phyloP scores from a whole-genome alignment of 2,329 filamentous ascomycete species.

The Ophiocordyceps camponoti-rufipedis region DNA sequence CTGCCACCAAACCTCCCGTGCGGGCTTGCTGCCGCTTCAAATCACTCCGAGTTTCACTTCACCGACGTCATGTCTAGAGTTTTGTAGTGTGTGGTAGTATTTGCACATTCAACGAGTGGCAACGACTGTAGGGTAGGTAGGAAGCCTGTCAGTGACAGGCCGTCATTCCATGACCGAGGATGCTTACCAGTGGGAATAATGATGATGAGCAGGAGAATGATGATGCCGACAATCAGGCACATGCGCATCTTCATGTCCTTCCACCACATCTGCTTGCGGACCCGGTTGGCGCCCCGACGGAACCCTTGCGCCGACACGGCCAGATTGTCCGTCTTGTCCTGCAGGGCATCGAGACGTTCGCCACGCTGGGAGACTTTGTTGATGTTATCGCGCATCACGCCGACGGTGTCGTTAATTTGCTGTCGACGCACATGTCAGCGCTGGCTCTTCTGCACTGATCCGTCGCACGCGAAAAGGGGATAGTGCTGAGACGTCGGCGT shows the following conservation, averaged over 20 bases:
- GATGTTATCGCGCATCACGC: slow-evolving; percentile 94
- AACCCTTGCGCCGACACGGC: slow-evolving; percentile 88
- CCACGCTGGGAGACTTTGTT: slow-evolving; percentile 91
- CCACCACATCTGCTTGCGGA: slow-evolving; percentile 99
- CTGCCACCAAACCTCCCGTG: slow-evolving; percentile 15
- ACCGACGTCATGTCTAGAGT: slow-evolving; percentile 1
- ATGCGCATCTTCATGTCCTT: slow-evolving; percentile 99
- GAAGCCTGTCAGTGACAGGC: background rate
- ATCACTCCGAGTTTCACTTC: background rate
- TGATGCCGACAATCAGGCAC: slow-evolving; percentile 80
- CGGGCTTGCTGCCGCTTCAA: slow-evolving; percentile 1
- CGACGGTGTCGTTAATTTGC: slow-evolving; percentile 96
- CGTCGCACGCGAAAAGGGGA: background rate
- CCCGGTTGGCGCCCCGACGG: slow-evolving; percentile 86
- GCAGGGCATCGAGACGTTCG: slow-evolving; percentile 68
- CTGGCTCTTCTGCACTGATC: background rate
- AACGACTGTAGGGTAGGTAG: slow-evolving; percentile 11
- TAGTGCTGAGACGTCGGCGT: background rate
- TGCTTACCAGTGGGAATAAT: slow-evolving; percentile 72
- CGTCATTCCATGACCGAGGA: background rate
- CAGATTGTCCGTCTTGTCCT: slow-evolving; percentile 90
- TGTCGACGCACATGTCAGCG: slow-evolving; percentile 21
- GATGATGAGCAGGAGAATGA: slow-evolving; percentile 82
- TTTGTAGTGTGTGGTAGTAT: slow-evolving; percentile 5
- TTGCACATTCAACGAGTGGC: slow-evolving; percentile 10